Conservation (phyloP, 2,329 filamentous ascomycete species). For the Coniochaeta sp. region DNA sequence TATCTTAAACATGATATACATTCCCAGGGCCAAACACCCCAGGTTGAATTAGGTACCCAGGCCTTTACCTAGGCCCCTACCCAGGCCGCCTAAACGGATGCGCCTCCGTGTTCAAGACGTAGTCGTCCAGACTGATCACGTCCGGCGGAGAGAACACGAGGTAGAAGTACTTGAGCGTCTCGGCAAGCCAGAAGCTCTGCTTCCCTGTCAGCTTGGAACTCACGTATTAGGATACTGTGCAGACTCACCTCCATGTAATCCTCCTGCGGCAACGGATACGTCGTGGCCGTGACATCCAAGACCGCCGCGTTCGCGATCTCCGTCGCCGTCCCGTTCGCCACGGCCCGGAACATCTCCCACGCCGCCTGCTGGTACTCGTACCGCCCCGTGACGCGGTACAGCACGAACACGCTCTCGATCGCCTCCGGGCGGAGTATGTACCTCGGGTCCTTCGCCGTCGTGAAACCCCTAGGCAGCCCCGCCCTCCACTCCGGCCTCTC, state of each 20-base stretch:
- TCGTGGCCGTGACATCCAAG: constrained; percentile 35
- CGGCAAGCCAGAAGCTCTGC: constrained; percentile 60
- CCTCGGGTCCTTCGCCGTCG: constrained; percentile 40
- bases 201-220: background rate
- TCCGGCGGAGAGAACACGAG: constrained; percentile 59
- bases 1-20: background rate
- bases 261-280: constrained; percentile 23
- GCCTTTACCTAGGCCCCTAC: too few relatives aligned
- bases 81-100: constrained; percentile 30
- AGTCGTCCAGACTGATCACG: constrained; percentile 59
- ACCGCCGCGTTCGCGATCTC: constrained; percentile 41
- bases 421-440: constrained; percentile 36
- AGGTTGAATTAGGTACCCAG: too few relatives aligned
- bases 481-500: constrained; percentile 30
- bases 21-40: too few relatives aligned
- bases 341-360: constrained; percentile 44
- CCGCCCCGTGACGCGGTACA: constrained; percentile 45
- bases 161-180: constrained; percentile 72
- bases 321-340: constrained; percentile 37
- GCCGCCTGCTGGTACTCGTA: constrained; percentile 39
- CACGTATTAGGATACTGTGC: constrained; percentile 14
- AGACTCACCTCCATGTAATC: constrained; percentile 28
- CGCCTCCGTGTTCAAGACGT: constrained; percentile 53
- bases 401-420: constrained; percentile 36
- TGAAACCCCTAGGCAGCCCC: constrained; percentile 51